These are phyloP conservation scores for Mollisia scopiformis DNA, from an alignment of 2,329 filamentous ascomycete genomes.

Conservation along the genomic window DNA sequence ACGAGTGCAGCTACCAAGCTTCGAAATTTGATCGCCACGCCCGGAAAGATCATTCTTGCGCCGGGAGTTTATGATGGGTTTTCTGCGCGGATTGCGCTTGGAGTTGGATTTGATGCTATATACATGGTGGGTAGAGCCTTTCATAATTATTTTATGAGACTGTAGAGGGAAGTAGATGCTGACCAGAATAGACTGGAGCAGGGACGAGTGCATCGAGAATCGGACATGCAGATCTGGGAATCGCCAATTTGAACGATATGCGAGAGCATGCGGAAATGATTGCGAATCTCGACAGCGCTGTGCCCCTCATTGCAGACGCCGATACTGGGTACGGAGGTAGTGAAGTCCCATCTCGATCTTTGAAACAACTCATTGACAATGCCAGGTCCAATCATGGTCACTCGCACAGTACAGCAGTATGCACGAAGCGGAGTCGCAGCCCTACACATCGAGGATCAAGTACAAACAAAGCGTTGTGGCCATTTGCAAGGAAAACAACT, in stretches of 20 bases:
- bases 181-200: slow-evolving; percentile 51
- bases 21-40: not conserved
- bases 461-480: slow-evolving; percentile 67
- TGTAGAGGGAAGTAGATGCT: not conserved
- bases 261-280: slow-evolving; percentile 55
- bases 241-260: slow-evolving; percentile 55
- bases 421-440: slow-evolving; percentile 57
- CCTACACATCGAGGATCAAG: slow-evolving; percentile 65
- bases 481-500: slow-evolving; percentile 64
- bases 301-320: slow-evolving; percentile 53
- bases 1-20: not conserved
- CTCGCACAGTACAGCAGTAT: slow-evolving; percentile 54
- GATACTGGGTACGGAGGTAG: slow-evolving; percentile 48
- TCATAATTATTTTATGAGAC: not conserved
- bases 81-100: slow-evolving; percentile 64
- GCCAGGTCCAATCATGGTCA: slow-evolving; percentile 45
- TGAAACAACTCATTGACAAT: slow-evolving; percentile 25
- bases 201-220: slow-evolving; percentile 51
- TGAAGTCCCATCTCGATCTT: not conserved
- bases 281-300: slow-evolving; percentile 50
- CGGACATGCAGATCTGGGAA: slow-evolving; percentile 53
- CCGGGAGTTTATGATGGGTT: slow-evolving; percentile 73
- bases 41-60: slow-evolving; percentile 5
- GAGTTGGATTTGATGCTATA: slow-evolving; percentile 62
- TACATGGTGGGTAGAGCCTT: slow-evolving; percentile 62